Evolutionary conservation across 2,329 filamentous ascomycete genomes (phyloP).

Genomic region (Diaporthe sp.): DNA sequence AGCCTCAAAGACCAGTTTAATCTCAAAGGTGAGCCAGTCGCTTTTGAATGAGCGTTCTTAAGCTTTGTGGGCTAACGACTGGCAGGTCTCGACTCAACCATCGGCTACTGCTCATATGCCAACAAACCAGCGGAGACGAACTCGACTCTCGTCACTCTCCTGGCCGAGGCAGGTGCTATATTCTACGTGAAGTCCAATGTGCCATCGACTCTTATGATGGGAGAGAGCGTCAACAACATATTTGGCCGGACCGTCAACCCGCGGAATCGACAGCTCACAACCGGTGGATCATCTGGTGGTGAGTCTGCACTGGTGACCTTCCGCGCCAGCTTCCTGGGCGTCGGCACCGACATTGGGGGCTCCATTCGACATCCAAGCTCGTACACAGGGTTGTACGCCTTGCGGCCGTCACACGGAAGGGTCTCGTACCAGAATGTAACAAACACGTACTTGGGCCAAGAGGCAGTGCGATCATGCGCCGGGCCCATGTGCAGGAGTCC

Average conservation of each 20-base stretch:
- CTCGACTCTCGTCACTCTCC: not conserved
- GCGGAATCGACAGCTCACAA: conserved; percentile 37
- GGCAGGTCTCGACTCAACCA: too few relatives aligned
- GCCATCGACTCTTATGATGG: conserved; percentile 41
- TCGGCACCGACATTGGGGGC: conserved; percentile 41
- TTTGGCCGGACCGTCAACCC: conserved; percentile 41
- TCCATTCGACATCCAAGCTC: conserved; percentile 37
- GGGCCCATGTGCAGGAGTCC: too few relatives aligned
- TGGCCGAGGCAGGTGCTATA: conserved; percentile 16
- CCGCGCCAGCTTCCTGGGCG: conserved; percentile 39
- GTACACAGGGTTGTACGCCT: too few relatives aligned
- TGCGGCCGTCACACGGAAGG: too few relatives aligned
- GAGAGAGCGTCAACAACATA: conserved; percentile 39
- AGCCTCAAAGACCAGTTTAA: too few relatives aligned
- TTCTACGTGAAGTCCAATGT: conserved; percentile 37
- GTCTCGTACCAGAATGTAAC: too few relatives aligned
- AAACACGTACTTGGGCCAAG: too few relatives aligned
- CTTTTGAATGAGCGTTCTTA: too few relatives aligned
- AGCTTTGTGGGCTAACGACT: too few relatives aligned
- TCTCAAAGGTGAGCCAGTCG: too few relatives aligned
- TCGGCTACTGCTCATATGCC: conserved; percentile 14
- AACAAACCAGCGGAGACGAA: conserved; percentile 7
- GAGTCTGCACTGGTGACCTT: conserved; percentile 40
- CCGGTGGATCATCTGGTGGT: conserved; percentile 40
- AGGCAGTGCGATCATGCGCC: too few relatives aligned